Base-by-base conservation (phyloP, 495 filamentous ascomycete species). In the Penicillium lividum region DNA sequence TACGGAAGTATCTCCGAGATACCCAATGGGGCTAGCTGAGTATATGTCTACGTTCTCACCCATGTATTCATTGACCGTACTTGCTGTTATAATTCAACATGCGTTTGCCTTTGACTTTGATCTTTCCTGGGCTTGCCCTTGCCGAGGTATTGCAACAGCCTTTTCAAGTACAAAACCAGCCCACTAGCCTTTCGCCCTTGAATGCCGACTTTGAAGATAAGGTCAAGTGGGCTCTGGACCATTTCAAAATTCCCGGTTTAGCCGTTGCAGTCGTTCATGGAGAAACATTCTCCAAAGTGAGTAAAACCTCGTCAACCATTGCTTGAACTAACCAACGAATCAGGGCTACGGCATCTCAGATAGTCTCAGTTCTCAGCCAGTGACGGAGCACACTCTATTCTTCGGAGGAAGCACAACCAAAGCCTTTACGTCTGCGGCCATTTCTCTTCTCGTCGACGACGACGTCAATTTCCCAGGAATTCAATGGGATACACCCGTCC, bases 351-450 rank as follows among this genome's bases (percentile, higher is more conserved):
- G 81, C 50, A 15, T 57, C 11, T 57, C 54, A 34, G 45, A 70
- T 77, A 42, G 67, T 75, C 4, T 36, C 34, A 30, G 44, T 58
- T 53, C 70, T 73, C 3, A 65, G 66, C 68, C 70, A 15, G 78
- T 79, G n/a, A 79, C 75, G n/a, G 70, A 77, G 9, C 65, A 72
- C 22, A 76, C 75, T 11, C 68, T 76, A 22, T 75, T 74, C 65
- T 75, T 73, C 57, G 67, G 62, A 16, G 53, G 71, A 57, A 80
- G 77, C 57, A 84, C 81, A 6, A 84, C 79, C 30, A 84, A 85
- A 62, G 76, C 80, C 13, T 84, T 82, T 70, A 79, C 75, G 18
- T 76, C 78, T 4, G 80, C 82, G 9, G 64, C 68, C 28, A 55
- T 80, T 1, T 74, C 78, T 18, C 64, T 77, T 4, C 69, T 84